A percentile compares a stretch with the other conserved stretches of the same genome.
Evolutionary conservation across 257 asterid species (phyloP).

Genomic region (Parsonsia alboflavescens): DNA sequence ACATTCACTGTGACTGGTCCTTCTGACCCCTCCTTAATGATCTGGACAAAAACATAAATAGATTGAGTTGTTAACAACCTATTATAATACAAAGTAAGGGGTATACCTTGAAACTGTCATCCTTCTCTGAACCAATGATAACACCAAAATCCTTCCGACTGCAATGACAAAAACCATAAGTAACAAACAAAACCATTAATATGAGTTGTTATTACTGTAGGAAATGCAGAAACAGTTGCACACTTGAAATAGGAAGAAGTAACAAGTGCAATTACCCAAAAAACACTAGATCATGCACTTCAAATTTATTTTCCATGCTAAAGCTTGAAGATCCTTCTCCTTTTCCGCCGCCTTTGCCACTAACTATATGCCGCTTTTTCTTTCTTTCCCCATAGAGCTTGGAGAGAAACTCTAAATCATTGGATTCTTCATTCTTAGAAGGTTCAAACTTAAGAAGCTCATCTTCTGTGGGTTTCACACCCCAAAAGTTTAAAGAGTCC

Average conservation of each 20-base stretch:
- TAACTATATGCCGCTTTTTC: conserved; percentile 37
- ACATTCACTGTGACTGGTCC: conserved; percentile 55
- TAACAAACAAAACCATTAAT: conserved; percentile 17
- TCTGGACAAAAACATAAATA: conserved; percentile 37
- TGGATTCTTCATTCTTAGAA: conserved; percentile 52
- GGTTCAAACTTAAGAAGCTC: conserved; percentile 96
- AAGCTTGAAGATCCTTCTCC: conserved; percentile 63
- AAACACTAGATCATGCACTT: conserved; percentile 82
- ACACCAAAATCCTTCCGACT: conserved; percentile 93
- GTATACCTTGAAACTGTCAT: conserved; percentile 65
- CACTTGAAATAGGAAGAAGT: background rate
- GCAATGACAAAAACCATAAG: conserved; percentile 24
- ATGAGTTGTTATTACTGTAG: background rate
- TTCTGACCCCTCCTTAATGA: conserved; percentile 68
- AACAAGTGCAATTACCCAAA: conserved; percentile 54
- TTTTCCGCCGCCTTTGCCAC: conserved; percentile 50
- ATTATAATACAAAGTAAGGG: background rate
- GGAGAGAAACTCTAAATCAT: conserved; percentile 73
- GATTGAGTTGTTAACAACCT: conserved; percentile 17
- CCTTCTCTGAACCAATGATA: conserved; percentile 78
- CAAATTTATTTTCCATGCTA: conserved; percentile 43
- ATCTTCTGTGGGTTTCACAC: conserved; percentile 70
- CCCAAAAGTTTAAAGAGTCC: conserved; percentile 79
- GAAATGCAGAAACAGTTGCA: background rate
- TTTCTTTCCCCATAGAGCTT: conserved; percentile 77